Evolutionary conservation across 2,329 filamentous ascomycete genomes (phyloP), one percentile per base, ranked within the genome.

Genomic region (Colletotrichum cereale): DNA sequence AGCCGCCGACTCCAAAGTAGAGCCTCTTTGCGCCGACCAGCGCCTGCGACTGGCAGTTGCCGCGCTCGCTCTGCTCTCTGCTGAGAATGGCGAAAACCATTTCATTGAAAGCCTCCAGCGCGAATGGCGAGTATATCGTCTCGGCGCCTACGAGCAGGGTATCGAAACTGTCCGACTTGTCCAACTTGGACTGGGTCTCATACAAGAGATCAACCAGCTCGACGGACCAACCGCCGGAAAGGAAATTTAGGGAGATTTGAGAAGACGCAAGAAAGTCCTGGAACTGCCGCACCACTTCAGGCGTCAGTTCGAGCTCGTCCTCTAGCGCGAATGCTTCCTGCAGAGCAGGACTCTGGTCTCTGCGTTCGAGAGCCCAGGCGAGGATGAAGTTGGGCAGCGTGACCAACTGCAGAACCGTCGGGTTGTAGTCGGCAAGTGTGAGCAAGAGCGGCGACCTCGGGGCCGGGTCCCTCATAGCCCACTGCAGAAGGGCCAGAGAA

Each of bases 1-100:
- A 95, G 0, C 93, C 93, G 0, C 93, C 93, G 6, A 96, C 93
- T 3, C 93, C 93, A 81, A 96, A 96, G 80, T 96, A 96, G 14
- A 95, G 86, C 74, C 89, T 88, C 83, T 96, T 96, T 1, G 93
- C 93, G 3, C 88, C 93, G 6, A 96, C 87, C 26, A 94, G 83
- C 1, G 91, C 90, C 42, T 72, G 67, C 47, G 71, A 71, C 58
- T 64, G 58, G 24, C 63, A 68, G 56, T 44, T 42, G 40, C 65
- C 55, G 16, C 75, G 75, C 65, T 79, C 76, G 56, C 78, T 75
- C 60, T 80, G 76, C 61, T 90, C 85, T 61, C 82, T 81, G 26
- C 84, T 78, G 55, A 95, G 82, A 21, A 93, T 82, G 5, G 82
- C 82, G 52, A 92, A 85, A 16, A 95, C 83, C 5, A 90, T 90